Evolutionary conservation across 768 basidiomycete species (phyloP).

Genomic region (Tephrocybe rancida): DNA sequence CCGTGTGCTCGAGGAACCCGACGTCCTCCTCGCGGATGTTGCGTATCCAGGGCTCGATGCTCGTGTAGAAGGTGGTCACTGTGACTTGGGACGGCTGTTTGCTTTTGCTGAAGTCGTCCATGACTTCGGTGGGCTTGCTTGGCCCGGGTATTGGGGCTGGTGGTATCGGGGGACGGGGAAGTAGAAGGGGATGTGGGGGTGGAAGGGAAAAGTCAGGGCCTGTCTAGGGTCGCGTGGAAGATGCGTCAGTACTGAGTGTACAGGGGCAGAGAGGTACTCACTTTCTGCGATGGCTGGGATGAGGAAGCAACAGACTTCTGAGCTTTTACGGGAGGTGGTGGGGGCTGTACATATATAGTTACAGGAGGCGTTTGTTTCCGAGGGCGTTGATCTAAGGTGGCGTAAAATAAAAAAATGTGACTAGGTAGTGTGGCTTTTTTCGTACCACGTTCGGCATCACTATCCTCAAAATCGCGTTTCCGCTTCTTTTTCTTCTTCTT

Average conservation of each 20-base stretch:
- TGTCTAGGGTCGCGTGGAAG: constrained; percentile 25
- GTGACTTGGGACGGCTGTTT: constrained; percentile 76
- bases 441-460: constrained; percentile 65
- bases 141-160: constrained; percentile 75
- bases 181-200: constrained; percentile 48
- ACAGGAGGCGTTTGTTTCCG: constrained; percentile 63
- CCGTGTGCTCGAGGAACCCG: constrained; percentile 88
- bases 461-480: constrained; percentile 75
- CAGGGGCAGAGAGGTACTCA: constrained; percentile 23
- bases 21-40: constrained; percentile 93
- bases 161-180: constrained; percentile 63
- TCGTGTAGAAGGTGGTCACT: constrained; percentile 81
- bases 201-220: constrained; percentile 71
- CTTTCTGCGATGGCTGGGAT: constrained; percentile 52
- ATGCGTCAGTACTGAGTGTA: constrained; percentile 6
- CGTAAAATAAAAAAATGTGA: constrained; percentile 8
- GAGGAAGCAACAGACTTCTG: constrained; percentile 51
- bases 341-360: constrained; percentile 34
- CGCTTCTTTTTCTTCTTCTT: constrained; percentile 89
- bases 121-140: constrained; percentile 80
- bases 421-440: background rate
- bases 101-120: constrained; percentile 85
- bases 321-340: constrained; percentile 50
- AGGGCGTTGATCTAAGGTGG: constrained; percentile 49
- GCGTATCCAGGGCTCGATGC: constrained; percentile 89